Conservation (phyloP, 1,139 yeast species). For the Komagataea norvegica region DNA sequence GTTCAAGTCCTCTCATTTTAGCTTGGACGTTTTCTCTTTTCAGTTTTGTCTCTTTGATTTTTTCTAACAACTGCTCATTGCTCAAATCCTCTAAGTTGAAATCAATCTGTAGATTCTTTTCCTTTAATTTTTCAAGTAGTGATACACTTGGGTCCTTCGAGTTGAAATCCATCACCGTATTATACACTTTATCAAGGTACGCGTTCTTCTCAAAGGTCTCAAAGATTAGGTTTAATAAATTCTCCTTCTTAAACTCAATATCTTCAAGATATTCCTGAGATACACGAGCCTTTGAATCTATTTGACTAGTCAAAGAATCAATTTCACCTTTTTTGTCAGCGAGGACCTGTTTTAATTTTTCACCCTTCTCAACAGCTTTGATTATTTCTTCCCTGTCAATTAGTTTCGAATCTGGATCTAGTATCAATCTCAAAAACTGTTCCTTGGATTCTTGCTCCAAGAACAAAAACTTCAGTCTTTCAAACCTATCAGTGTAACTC, state of each 20-base stretch:
- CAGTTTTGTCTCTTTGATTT: constrained; percentile 6
- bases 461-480: constrained; percentile 54
- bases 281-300: background rate
- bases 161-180: constrained; percentile 1
- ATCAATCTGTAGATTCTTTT: background rate
- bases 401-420: constrained; percentile 32
- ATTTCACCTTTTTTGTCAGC: constrained; percentile 13
- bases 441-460: constrained; percentile 67
- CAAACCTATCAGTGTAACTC: constrained; percentile 30
- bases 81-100: constrained; percentile 5
- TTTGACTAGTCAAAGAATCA: constrained; percentile 7
- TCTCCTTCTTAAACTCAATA: constrained; percentile 4
- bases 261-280: constrained; percentile 7
- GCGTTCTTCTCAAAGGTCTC: constrained; percentile 3
- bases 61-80: constrained; percentile 8
- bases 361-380: constrained; percentile 28
- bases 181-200: constrained; percentile 4
- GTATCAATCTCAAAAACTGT: constrained; percentile 44
- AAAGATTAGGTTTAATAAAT: constrained; percentile 2
- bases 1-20: constrained; percentile 2
- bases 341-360: constrained; percentile 22
- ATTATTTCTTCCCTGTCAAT: constrained; percentile 31
- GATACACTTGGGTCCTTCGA: constrained; percentile 4
- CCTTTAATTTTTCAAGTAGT: constrained; percentile 3
- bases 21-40: constrained; percentile 3